phyloP scores from a whole-genome alignment of 2,329 filamentous ascomycete species.

The Pestalotiopsis fici region DNA sequence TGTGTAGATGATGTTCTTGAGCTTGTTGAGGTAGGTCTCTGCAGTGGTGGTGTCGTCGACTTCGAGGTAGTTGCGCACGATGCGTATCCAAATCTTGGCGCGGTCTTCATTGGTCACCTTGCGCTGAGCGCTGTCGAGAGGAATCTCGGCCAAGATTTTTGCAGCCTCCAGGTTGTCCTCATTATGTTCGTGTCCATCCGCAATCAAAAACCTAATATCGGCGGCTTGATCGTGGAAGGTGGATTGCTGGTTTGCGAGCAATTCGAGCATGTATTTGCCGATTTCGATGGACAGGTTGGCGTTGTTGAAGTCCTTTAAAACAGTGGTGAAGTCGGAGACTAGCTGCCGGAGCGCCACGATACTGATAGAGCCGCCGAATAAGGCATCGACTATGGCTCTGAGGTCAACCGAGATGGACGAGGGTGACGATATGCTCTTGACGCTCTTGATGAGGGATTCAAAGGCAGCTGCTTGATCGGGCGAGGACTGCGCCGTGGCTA shows the following conservation, averaged over 20 bases:
- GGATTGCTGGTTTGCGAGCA: constrained; percentile 61
- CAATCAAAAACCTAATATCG: constrained; percentile 76
- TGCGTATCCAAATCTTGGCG: constrained; percentile 86
- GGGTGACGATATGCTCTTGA: constrained; percentile 42
- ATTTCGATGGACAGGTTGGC: constrained; percentile 73
- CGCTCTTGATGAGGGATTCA: constrained; percentile 44
- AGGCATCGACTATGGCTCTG: constrained; percentile 65
- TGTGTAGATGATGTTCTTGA: constrained; percentile 87
- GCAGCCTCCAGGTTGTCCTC: constrained; percentile 83
- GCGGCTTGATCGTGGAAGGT: constrained; percentile 86
- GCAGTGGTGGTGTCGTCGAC: constrained; percentile 87
- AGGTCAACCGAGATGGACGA: constrained; percentile 54
- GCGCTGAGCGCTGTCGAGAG: constrained; percentile 86
- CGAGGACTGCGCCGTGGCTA: constrained; percentile 39
- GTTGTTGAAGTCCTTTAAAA: constrained; percentile 62
- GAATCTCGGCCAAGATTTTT: constrained; percentile 76
- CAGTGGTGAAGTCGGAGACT: constrained; percentile 65
- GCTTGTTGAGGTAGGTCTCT: constrained; percentile 87
- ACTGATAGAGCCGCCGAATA: constrained; percentile 70
- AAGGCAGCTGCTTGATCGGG: constrained; percentile 47
- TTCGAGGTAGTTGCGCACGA: constrained; percentile 92
- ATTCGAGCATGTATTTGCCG: constrained; percentile 70
- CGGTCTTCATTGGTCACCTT: constrained; percentile 81
- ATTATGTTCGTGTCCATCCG: constrained; percentile 77
- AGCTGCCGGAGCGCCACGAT: constrained; percentile 76